Evolutionary conservation across 352 stramenopile genomes (phyloP), one percentile per base, ranked within the genome.

Genomic region (Plasmopara muralis): DNA sequence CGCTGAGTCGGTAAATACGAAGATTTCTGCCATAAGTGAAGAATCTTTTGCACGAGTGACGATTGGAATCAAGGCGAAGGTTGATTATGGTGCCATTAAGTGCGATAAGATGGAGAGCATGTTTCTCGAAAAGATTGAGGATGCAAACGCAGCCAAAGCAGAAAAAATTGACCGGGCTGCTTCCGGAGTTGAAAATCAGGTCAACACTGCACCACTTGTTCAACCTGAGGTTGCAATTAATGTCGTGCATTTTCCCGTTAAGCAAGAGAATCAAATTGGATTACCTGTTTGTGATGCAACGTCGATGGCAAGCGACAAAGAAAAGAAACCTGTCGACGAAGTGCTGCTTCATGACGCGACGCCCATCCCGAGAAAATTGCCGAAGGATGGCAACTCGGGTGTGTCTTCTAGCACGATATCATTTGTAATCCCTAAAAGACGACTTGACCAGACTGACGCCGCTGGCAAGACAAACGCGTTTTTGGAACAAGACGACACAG

Each of bases 391-490:
- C 15, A 16, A 54, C 18, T 14, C 34, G 44, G 10, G 13, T 13
- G 28, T 15, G 8, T 10, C 39, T 1, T 25, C 37, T 48, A 50
- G 42, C 37, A 43, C 35, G 18, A 18, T 14, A n/a, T 50, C 55
- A 25, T 71, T 71, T 41, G 40, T 68, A 18, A 71, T 71, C 13
- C 63, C 63, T 29, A 71, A 71, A 37, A 42, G 55, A 33, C 45
- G 38, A 5, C 46, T 53, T 62, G 34, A 13, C 16, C 57, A 63
- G 30, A 43, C 25, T 52, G 52, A 14, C 12, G 25, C 15, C 7
- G 31, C 12, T 55, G 42, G n/a, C 0, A 51, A 47, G 16, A n/a
- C 38, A 6, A 25, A 13, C 35, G 10, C 14, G n/a, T 20, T 15
- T 28, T 13, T 20, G 13, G 50, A 12, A 14, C 38, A 6, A 25